Evolutionary conservation across 371 early-diverging fungal species (phyloP).

Genomic region (Mucor piriformis): DNA sequence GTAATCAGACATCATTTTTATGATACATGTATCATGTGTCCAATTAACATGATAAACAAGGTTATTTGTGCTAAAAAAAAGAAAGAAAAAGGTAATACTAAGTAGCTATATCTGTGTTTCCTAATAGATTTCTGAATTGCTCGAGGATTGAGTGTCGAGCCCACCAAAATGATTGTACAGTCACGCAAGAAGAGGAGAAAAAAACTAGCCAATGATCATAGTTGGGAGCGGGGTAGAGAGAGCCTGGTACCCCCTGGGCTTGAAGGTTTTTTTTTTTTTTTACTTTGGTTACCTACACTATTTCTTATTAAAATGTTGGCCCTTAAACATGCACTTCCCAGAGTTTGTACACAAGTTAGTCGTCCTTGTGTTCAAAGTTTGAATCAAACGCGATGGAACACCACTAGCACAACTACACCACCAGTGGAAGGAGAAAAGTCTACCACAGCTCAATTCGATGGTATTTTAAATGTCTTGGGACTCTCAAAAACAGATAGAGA

Average conservation of each 20-base stretch:
- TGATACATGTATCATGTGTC: too few species aligned
- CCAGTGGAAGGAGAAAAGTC: not conserved
- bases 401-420: not conserved
- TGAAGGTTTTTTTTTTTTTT: not conserved
- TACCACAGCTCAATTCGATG: slow-evolving; percentile 22
- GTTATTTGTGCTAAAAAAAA: too few species aligned
- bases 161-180: too few species aligned
- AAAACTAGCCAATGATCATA: too few species aligned
- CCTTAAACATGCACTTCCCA: slow-evolving; percentile 22
- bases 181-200: too few species aligned
- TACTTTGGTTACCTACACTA: not conserved
- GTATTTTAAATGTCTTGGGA: slow-evolving; percentile 24
- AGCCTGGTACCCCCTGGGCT: slow-evolving; percentile 1
- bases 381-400: slow-evolving; percentile 17
- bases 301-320: slow-evolving; percentile 22
- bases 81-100: too few species aligned
- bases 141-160: too few species aligned
- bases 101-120: too few species aligned
- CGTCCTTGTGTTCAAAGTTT: slow-evolving; percentile 11
- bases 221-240: not conserved
- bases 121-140: too few species aligned
- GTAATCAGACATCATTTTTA: too few species aligned
- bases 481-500: slow-evolving; percentile 1
- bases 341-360: slow-evolving; percentile 6
- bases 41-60: too few species aligned